These are phyloP conservation scores for Cucumis variabilis DNA, from an alignment of 331 rosid genomes.

Conservation along the genomic window DNA sequence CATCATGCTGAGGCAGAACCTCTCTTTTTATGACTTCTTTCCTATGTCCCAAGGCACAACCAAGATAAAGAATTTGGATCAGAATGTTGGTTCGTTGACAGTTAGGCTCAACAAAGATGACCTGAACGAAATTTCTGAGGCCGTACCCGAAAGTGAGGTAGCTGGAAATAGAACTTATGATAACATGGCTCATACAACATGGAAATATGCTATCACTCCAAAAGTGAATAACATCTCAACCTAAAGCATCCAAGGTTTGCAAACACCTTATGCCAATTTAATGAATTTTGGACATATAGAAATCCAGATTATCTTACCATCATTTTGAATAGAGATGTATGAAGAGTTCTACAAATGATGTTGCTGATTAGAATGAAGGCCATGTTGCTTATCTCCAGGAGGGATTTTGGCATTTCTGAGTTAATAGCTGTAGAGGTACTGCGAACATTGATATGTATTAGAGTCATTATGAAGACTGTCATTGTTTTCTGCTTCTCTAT, in stretches of 20 bases:
- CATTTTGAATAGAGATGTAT: not conserved
- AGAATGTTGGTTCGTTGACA: constrained; percentile 44
- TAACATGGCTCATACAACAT: not conserved
- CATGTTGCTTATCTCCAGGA: not conserved
- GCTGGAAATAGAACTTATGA: constrained; percentile 43
- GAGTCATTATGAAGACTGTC: constrained; percentile 10
- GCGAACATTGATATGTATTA: not conserved
- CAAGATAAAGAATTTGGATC: constrained; percentile 51
- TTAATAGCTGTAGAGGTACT: not conserved
- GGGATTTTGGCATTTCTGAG: not conserved
- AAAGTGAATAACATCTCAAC: constrained; percentile 23
- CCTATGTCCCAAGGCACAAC: constrained; percentile 49
- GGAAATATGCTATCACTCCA: constrained; percentile 49
- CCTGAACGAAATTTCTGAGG: constrained; percentile 43
- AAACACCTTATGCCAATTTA: not conserved
- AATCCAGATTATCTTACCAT: not conserved
- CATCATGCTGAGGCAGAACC: not conserved
- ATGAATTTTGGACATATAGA: not conserved
- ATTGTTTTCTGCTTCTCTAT: not conserved
- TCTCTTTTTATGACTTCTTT: not conserved
- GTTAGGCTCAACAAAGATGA: constrained; percentile 47
- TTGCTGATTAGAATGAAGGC: not conserved
- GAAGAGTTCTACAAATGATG: not conserved
- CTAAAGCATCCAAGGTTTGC: constrained; percentile 5
- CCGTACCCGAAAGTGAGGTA: constrained; percentile 46